phyloP scores from a whole-genome alignment of 2,329 filamentous ascomycete species.

The Cucurbitaria berberidis region DNA sequence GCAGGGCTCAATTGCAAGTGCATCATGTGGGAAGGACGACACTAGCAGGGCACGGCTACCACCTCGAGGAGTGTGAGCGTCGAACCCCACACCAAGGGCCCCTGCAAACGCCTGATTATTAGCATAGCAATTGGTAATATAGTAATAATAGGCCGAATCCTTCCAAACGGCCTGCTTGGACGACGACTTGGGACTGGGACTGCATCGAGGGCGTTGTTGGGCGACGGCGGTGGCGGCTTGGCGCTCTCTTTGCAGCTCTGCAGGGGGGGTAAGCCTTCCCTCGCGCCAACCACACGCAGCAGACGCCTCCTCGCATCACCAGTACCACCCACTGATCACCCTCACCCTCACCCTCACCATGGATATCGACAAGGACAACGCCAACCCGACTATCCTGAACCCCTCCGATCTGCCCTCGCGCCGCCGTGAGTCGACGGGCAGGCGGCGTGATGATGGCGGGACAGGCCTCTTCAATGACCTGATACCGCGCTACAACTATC shows the following conservation, averaged over 20 bases:
- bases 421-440: constrained; percentile 54
- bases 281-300: constrained; percentile 1
- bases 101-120: constrained; percentile 25
- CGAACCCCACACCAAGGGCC: constrained; percentile 27
- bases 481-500: constrained; percentile 56
- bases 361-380: constrained; percentile 67
- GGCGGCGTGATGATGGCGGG: constrained; percentile 55
- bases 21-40: too few relatives aligned
- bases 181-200: constrained; percentile 1
- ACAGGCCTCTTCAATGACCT: constrained; percentile 63
- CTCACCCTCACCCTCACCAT: constrained; percentile 25
- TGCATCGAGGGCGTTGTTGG: not conserved
- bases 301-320: too few relatives aligned
- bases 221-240: not conserved
- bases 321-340: too few relatives aligned
- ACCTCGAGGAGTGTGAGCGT: too few relatives aligned
- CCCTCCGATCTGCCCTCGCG: constrained; percentile 87
- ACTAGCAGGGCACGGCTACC: too few relatives aligned
- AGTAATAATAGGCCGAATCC: too few relatives aligned
- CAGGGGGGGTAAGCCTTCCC: too few relatives aligned
- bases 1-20: not conserved
- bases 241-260: constrained; percentile 8
- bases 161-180: too few relatives aligned
- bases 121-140: constrained; percentile 23
- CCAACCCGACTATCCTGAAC: constrained; percentile 92